Percentiles rank a stretch among this genome's conserved stretches.
These are phyloP conservation scores for Aspergillus pseudotamarii DNA, from an alignment of 2,329 filamentous ascomycete genomes.

Conservation along the genomic window DNA sequence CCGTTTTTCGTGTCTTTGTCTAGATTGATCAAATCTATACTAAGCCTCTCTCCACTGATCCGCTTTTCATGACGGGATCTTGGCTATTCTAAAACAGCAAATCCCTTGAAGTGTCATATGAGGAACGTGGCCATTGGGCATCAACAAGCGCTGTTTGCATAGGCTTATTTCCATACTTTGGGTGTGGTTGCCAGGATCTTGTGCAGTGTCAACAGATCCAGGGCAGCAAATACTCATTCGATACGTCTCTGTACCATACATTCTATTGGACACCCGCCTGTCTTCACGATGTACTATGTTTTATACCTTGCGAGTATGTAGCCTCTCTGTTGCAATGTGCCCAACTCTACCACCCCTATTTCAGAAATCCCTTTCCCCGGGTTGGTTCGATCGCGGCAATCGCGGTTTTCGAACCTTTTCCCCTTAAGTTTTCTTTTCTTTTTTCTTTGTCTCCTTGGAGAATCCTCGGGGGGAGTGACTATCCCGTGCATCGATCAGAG, in stretches of 20 bases:
- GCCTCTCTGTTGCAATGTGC: constrained; percentile 25
- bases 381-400: constrained; percentile 2
- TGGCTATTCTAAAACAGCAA: constrained; percentile 17
- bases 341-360: constrained; percentile 6
- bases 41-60: constrained; percentile 11
- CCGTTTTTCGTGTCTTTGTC: constrained; percentile 11
- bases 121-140: constrained; percentile 29
- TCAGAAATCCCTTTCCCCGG: constrained; percentile 3
- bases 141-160: constrained; percentile 22
- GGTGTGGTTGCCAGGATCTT: constrained; percentile 22
- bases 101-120: constrained; percentile 15
- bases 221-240: constrained; percentile 30
- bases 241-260: constrained; percentile 22
- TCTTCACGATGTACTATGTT: constrained; percentile 50
- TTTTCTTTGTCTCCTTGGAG: not conserved
- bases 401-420: not conserved
- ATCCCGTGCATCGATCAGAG: not conserved
- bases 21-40: constrained; percentile 12
- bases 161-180: constrained; percentile 20
- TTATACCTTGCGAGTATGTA: constrained; percentile 76
- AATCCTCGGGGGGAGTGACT: not conserved
- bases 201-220: constrained; percentile 23
- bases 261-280: constrained; percentile 22
- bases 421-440: not conserved
- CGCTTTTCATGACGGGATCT: not conserved